Conservation (phyloP, 768 basidiomycete species). For the Lyophyllum shimeji region DNA sequence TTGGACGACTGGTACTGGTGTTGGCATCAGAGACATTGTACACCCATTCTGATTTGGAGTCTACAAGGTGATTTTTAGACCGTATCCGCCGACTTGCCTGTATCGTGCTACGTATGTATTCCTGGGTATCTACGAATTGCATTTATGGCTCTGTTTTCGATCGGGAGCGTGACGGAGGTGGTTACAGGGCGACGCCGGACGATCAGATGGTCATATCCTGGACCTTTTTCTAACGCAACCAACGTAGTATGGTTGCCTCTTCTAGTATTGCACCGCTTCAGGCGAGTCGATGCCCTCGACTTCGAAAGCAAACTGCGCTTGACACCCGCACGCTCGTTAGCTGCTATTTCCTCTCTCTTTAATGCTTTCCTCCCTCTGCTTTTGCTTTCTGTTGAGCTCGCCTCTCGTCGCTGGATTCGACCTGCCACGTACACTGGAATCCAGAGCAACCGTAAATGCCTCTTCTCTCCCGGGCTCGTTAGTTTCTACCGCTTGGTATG, state of each 20-base stretch:
- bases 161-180: not conserved
- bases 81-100: not conserved
- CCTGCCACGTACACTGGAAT: not conserved
- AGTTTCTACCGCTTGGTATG: slow-evolving; percentile 45
- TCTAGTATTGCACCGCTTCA: not conserved
- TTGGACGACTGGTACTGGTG: too few species aligned
- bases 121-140: not conserved
- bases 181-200: not conserved
- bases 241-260: not conserved
- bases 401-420: slow-evolving; percentile 3
- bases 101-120: too few species aligned
- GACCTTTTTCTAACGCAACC: not conserved
- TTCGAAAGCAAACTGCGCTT: not conserved
- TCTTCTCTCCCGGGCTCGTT: slow-evolving; percentile 8
- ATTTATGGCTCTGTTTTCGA: not conserved
- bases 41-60: not conserved
- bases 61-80: not conserved
- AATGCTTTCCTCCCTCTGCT: slow-evolving; percentile 2
- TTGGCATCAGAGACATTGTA: not conserved
- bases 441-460: slow-evolving; percentile 5
- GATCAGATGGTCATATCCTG: not conserved
- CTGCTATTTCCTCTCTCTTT: not conserved
- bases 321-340: slow-evolving; percentile 7
- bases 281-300: slow-evolving; percentile 2
- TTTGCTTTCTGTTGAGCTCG: not conserved